These are phyloP conservation scores for Bipolaris victoriae DNA, from an alignment of 2,329 filamentous ascomycete species.

Conservation along the genomic window DNA sequence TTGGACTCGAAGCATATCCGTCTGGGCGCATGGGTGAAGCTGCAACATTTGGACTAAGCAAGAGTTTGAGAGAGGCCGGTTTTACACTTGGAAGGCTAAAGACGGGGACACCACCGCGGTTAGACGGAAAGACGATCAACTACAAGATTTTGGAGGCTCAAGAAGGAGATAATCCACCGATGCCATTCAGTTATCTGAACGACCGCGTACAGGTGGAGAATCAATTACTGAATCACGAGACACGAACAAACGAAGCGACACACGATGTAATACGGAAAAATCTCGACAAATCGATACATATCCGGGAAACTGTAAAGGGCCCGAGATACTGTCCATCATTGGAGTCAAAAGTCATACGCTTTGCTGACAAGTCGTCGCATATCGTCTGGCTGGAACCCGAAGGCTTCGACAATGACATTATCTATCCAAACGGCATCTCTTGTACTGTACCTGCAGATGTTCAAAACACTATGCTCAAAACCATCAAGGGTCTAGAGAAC, in stretches of 20 bases:
- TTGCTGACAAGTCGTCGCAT: constrained; percentile 78
- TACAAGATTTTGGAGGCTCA: constrained; percentile 75
- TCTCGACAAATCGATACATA: constrained; percentile 95
- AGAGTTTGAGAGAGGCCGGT: constrained; percentile 84
- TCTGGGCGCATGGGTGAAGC: constrained; percentile 93
- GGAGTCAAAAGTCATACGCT: constrained; percentile 91
- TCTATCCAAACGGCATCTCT: constrained; percentile 96
- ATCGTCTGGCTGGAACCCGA: constrained; percentile 98
- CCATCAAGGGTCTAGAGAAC: constrained; percentile 85
- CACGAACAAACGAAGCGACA: constrained; percentile 81
- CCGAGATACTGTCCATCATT: constrained; percentile 95
- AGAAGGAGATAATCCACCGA: constrained; percentile 80
- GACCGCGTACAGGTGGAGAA: constrained; percentile 75
- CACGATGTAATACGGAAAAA: constrained; percentile 87
- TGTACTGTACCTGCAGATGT: constrained; percentile 94
- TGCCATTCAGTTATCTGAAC: constrained; percentile 91
- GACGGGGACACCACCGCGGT: constrained; percentile 90
- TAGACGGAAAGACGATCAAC: constrained; percentile 83
- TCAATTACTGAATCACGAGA: constrained; percentile 85
- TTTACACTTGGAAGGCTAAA: constrained; percentile 90
- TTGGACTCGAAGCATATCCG: constrained; percentile 82
- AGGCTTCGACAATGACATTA: constrained; percentile 84
- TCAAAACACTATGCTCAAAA: constrained; percentile 83
- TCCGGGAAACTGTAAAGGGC: constrained; percentile 91
- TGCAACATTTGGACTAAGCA: constrained; percentile 89